Evolutionary conservation across 2,329 filamentous ascomycete species (phyloP), one percentile per base, ranked within the genome.

Genomic region (Penicillium digitatum): DNA sequence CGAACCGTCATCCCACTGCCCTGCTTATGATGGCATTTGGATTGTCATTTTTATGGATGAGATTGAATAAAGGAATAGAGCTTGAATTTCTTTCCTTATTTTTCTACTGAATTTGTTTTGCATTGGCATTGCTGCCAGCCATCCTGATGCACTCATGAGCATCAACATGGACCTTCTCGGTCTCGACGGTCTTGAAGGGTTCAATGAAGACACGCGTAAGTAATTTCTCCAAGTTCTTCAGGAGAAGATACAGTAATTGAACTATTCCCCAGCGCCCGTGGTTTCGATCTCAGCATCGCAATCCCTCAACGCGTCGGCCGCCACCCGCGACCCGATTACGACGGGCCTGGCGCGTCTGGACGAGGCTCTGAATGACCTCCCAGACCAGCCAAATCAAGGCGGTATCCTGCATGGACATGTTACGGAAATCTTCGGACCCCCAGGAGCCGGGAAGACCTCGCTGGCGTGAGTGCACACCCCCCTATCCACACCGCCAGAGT

Each of bases 381-480:
- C 59, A 6, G 58, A 43, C 14, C 48, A 34, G 43, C 20, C 34
- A 20, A 16, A 44, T 2, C 52, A 52, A 20, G 22, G 54, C 26
- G 91, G 90, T 4, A 78, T 95, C 45, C 81, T 81, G 57, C 83
- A 86, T 54, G 90, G 91, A 14, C 88, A 90, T 70, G 80, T 96
- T 39, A 89, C 88, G 3, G 93, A 97, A 72, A 76, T 96, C 47
- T 95, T 89, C 82, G 93, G 93, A 0, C 90, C 92, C 11, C 87
- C 90, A 9, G 92, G 91, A 1, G 83, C 83, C 26, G 93, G 92
- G 29, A 96, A 95, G 78, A 95, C 90, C 4, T 81, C 87, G 12
- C 77, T 96, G 63, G 88, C 87, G 88, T 93, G 79, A 75, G 83
- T 75, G 20, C 37, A 27, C n/a, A n/a, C n/a, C 22, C n/a, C 45